phyloP scores from a whole-genome alignment of 345 rosid species.

The Salix suchowensis region DNA sequence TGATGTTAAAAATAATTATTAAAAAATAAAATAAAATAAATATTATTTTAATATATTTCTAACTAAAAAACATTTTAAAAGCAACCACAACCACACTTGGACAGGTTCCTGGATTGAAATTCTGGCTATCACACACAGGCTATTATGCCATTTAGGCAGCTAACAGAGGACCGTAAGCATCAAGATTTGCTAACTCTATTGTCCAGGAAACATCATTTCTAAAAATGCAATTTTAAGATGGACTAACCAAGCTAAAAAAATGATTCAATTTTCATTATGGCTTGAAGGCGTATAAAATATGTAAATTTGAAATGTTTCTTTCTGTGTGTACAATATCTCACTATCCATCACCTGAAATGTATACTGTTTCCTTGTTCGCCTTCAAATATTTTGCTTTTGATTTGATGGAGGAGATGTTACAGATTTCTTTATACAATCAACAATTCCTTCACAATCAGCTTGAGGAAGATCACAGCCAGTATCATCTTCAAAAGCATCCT shows the following conservation, averaged over 20 bases:
- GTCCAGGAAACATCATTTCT: background rate
- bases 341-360: background rate
- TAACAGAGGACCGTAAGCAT: background rate
- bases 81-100: background rate
- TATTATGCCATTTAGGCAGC: background rate
- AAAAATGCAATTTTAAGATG: background rate
- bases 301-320: background rate
- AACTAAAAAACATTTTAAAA: too few relatives aligned
- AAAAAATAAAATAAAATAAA: too few relatives aligned
- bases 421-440: conserved; percentile 75
- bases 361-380: background rate
- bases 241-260: too few relatives aligned
- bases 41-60: too few relatives aligned
- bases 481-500: conserved; percentile 35
- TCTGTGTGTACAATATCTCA: background rate
- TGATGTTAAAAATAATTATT: too few relatives aligned
- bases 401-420: conserved; percentile 26
- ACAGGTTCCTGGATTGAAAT: background rate
- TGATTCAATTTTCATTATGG: background rate
- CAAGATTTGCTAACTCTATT: background rate
- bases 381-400: background rate
- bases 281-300: background rate
- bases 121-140: background rate
- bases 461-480: conserved; percentile 44
- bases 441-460: conserved; percentile 79